Percentiles rank a stretch among this genome's conserved stretches.
Evolutionary conservation across 805 yeast genomes (phyloP).

Genomic region (Yamadazyma olivae): DNA sequence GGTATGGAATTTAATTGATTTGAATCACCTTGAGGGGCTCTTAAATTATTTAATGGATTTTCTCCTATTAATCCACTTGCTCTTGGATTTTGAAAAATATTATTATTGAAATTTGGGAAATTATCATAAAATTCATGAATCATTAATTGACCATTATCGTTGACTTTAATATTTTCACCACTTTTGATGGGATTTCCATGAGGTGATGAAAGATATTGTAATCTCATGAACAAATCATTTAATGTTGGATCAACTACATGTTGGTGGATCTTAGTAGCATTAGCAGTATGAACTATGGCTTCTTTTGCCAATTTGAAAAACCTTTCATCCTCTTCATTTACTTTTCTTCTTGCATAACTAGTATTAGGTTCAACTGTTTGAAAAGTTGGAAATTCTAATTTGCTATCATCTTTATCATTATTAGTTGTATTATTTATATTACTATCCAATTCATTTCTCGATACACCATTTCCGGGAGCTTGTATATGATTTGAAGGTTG

Average conservation of each 20-base stretch:
- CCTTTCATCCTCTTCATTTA: conserved; percentile 37
- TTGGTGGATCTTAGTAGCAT: conserved; percentile 12
- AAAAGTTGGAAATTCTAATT: conserved; percentile 3
- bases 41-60: conserved; percentile 9
- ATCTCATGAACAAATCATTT: conserved; percentile 51
- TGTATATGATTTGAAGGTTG: no score
- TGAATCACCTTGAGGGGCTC: not conserved
- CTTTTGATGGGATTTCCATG: conserved; percentile 50
- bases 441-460: no score
- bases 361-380: conserved; percentile 10
- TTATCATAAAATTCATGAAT: conserved; percentile 39
- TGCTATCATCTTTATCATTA: conserved; percentile 1
- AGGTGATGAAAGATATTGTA: conserved; percentile 58
- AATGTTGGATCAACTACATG: conserved; percentile 61
- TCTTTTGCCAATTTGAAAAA: conserved; percentile 61
- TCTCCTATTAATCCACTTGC: conserved; percentile 7
- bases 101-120: conserved; percentile 44
- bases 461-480: no score
- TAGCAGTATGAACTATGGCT: conserved; percentile 52
- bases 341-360: conserved; percentile 12
- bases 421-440: not conserved
- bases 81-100: conserved; percentile 23
- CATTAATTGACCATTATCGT: conserved; percentile 40
- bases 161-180: conserved; percentile 29
- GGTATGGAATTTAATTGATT: not conserved